Evolutionary conservation across 345 rosid species (phyloP).

Genomic region (Trapa incisa): DNA sequence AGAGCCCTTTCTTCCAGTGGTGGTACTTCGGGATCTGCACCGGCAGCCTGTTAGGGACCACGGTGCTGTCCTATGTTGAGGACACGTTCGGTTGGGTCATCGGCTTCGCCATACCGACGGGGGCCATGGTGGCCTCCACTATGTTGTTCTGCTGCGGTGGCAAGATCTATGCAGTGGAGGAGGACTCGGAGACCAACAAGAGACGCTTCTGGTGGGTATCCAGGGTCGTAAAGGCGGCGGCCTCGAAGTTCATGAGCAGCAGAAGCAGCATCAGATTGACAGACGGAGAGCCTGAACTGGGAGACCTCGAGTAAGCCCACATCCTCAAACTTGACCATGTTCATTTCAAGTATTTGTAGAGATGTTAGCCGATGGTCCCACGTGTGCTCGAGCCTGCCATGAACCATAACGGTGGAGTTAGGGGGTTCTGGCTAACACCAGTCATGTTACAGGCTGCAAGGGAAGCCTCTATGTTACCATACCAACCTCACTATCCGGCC

Average conservation of each 20-base stretch:
- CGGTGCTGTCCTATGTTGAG: conserved; percentile 72
- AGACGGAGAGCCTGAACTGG: conserved; percentile 23
- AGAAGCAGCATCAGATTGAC: conserved; percentile 25
- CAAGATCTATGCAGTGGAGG: conserved; percentile 32
- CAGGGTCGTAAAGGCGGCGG: conserved; percentile 24
- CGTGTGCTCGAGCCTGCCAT: too few relatives aligned
- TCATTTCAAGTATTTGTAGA: too few relatives aligned
- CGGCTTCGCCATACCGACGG: conserved; percentile 73
- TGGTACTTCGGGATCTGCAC: conserved; percentile 86
- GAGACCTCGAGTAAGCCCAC: conserved; percentile 72
- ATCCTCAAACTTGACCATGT: not conserved
- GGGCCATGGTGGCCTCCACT: conserved; percentile 51
- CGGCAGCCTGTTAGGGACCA: conserved; percentile 83
- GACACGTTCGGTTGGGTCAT: conserved; percentile 88
- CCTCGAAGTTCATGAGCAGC: conserved; percentile 16
- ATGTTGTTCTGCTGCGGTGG: conserved; percentile 47
- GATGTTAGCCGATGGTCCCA: too few relatives aligned
- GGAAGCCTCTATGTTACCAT: conserved; percentile 54
- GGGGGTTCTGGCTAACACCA: too few relatives aligned
- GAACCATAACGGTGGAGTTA: too few relatives aligned
- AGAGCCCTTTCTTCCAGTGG: conserved; percentile 67
- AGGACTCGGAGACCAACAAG: conserved; percentile 7
- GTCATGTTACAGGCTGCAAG: conserved; percentile 47
- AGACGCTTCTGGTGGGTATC: conserved; percentile 19
- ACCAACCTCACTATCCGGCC: not conserved